phyloP scores from a whole-genome alignment of 257 asterid species.

The Solanum pimpinellifolium region DNA sequence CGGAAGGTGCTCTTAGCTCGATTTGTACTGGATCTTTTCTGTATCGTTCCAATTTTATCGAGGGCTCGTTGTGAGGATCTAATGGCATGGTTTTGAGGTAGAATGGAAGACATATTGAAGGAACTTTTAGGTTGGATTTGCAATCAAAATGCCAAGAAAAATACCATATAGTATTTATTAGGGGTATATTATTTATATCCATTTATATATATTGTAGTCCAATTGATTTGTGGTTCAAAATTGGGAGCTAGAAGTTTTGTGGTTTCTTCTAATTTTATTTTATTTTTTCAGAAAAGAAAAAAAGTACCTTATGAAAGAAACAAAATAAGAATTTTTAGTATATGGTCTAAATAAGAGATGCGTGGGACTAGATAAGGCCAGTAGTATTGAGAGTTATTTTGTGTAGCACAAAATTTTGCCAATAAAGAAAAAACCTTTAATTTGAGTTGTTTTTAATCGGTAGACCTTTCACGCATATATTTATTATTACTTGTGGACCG shows the following conservation, averaged over 20 bases:
- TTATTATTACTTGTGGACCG: neutral
- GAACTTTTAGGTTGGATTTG: neutral
- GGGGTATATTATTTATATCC: neutral
- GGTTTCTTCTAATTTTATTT: neutral
- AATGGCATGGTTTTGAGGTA: conserved; percentile 4
- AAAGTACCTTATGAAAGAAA: neutral
- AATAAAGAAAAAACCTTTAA: neutral
- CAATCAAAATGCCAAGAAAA: neutral
- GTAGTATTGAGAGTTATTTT: neutral
- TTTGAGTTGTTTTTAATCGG: neutral
- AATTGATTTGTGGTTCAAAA: neutral
- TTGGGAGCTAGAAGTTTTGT: neutral
- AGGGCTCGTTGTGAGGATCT: neutral
- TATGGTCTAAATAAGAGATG: neutral
- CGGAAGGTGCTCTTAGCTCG: no score
- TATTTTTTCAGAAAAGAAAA: neutral
- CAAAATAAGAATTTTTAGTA: neutral
- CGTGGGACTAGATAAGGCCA: neutral
- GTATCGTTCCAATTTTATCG: neutral
- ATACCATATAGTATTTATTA: neutral
- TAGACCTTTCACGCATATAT: neutral
- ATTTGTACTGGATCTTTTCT: neutral
- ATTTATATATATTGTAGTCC: neutral
- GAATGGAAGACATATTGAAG: conserved; percentile 15
- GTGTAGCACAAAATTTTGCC: neutral